A percentile compares a stretch with the other conserved stretches of the same genome.
Conservation (phyloP, 2,329 filamentous ascomycete genomes). For the Neonectria punicea region DNA sequence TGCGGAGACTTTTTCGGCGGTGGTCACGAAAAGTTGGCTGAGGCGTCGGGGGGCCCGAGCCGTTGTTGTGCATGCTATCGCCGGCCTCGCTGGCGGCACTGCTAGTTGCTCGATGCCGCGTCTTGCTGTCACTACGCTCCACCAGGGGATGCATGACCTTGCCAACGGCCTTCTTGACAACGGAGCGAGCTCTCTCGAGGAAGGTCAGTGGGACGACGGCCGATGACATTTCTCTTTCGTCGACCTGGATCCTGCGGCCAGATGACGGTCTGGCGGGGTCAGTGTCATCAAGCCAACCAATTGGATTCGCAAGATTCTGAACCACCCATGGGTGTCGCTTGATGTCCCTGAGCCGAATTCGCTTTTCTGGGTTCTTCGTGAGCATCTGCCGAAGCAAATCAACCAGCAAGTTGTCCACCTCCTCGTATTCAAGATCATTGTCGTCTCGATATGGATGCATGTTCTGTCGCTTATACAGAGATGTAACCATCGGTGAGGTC, state of each 20-base stretch:
- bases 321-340: conserved; percentile 95
- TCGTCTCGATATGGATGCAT: conserved; percentile 78
- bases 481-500: conserved; percentile 65
- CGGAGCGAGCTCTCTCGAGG: conserved; percentile 84
- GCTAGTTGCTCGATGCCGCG: conserved; percentile 67
- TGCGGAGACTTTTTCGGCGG: conserved; percentile 63
- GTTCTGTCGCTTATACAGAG: conserved; percentile 67
- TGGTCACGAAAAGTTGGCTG: conserved; percentile 59
- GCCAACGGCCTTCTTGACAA: conserved; percentile 73
- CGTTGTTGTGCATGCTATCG: conserved; percentile 59
- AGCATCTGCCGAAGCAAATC: conserved; percentile 85
- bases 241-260: conserved; percentile 90
- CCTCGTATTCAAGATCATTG: conserved; percentile 84
- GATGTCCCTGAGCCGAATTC: conserved; percentile 90
- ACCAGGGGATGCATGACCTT: conserved; percentile 71
- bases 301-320: conserved; percentile 77
- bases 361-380: conserved; percentile 86
- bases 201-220: conserved; percentile 92
- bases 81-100: conserved; percentile 72
- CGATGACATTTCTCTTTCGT: conserved; percentile 87
- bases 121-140: conserved; percentile 66
- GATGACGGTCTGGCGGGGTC: conserved; percentile 82
- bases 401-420: conserved; percentile 80
- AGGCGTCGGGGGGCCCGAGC: conserved; percentile 58
- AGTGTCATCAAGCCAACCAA: conserved; percentile 91